Percentiles rank a stretch among this genome's conserved stretches.
Evolutionary conservation across 495 filamentous ascomycete genomes (phyloP).

Genomic region (Parathielavia appendiculata): DNA sequence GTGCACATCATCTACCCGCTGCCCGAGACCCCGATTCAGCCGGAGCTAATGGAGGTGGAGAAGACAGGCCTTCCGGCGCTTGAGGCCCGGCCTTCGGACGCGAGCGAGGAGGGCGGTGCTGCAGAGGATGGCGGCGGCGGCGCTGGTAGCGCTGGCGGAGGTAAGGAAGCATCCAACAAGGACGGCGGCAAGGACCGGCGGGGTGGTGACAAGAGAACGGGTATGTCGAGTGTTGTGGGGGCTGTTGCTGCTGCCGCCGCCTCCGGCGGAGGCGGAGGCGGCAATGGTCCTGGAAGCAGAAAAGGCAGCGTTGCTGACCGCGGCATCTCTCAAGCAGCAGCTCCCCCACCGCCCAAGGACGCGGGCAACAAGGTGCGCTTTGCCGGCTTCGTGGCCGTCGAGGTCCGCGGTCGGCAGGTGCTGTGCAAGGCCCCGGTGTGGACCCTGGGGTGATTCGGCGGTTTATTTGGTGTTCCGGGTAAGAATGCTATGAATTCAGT

Average conservation of each 20-base stretch:
- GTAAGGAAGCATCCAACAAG: conserved; percentile 34
- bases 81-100: conserved; percentile 49
- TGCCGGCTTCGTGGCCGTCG: conserved; percentile 77
- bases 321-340: conserved; percentile 40
- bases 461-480: neutral
- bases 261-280: conserved; percentile 11
- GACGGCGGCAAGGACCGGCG: conserved; percentile 36
- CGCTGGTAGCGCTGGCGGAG: conserved; percentile 13
- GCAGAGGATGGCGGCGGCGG: conserved; percentile 14
- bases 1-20: conserved; percentile 79
- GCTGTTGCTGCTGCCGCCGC: neutral
- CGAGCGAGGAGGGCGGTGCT: conserved; percentile 24
- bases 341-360: conserved; percentile 40
- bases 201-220: conserved; percentile 39
- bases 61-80: conserved; percentile 64
- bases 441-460: conserved; percentile 41
- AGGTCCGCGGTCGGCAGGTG: conserved; percentile 78
- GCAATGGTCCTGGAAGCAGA: conserved; percentile 29
- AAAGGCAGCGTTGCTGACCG: conserved; percentile 36
- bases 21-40: conserved; percentile 62
- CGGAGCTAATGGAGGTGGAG: conserved; percentile 80
- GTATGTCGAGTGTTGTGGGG: conserved; percentile 35
- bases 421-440: conserved; percentile 91
- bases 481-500: neutral
- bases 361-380: conserved; percentile 62